Evolutionary conservation across 1,139 yeast genomes (phyloP).

Genomic region (Hansenula lynferdii): DNA sequence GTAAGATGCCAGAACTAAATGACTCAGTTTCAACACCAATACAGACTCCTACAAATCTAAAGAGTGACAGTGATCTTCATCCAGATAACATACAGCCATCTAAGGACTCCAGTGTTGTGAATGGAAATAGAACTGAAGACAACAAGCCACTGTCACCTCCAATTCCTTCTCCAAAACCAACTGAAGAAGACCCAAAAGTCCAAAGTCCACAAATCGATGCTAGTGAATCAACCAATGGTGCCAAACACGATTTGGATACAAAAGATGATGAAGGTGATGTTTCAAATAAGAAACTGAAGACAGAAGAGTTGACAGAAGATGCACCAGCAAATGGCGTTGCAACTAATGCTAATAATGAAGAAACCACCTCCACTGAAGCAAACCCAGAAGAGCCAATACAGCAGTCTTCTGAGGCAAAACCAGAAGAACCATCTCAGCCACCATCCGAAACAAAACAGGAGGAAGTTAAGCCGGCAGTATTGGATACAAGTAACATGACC

Average conservation of each 20-base stretch:
- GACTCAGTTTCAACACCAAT: constrained; percentile 11
- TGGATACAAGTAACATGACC: constrained; percentile 20
- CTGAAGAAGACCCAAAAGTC: background rate
- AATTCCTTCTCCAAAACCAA: constrained; percentile 4
- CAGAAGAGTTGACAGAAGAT: constrained; percentile 2
- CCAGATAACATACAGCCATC: background rate
- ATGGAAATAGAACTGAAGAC: background rate
- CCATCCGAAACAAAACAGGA: background rate
- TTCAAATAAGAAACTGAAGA: constrained; percentile 5
- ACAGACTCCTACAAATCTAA: constrained; percentile 7
- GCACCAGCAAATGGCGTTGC: background rate
- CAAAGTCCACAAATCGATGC: background rate
- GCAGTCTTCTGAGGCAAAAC: too few relatives aligned
- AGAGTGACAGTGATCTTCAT: constrained; percentile 1
- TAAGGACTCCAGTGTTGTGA: background rate
- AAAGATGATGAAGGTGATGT: constrained; percentile 1
- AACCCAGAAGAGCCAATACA: background rate
- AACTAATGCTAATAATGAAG: background rate
- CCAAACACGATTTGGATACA: constrained; percentile 10
- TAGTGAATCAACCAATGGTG: background rate
- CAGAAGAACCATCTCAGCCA: background rate
- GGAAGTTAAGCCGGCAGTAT: background rate
- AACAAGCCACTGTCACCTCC: constrained; percentile 5
- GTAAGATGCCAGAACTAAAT: constrained; percentile 8
- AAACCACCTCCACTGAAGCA: constrained; percentile 3